Evolutionary conservation across 306 rosid species (phyloP), one percentile per base, ranked within the genome.

Genomic region (Notholithocarpus densiflorus): DNA sequence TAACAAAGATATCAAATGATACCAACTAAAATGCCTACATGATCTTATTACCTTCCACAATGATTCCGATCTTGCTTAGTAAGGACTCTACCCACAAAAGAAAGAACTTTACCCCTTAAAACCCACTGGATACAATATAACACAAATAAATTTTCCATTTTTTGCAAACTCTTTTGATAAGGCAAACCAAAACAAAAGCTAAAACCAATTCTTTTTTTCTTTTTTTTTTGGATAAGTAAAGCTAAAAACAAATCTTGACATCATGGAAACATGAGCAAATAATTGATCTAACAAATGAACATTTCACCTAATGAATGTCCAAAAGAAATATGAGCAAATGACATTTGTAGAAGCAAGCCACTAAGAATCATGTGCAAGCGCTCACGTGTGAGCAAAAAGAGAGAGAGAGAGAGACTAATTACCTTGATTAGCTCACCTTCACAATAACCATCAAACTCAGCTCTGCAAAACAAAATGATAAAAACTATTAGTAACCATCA

Each of bases 371-470:
- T 23, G 18, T 17, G 5, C 51, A 5, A 32, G 43, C 6, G 1
- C 72, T 66, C 15, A 0, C 8, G 4, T 19, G 52, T 9, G 45
- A 32, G 72, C 17, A 32, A 5, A 27, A 6, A 27, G 1, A 14
- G 1, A 12, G 21, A 17, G 32, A 20, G 72, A 73, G 69, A 56
- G 77, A 52, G 45, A 54, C 31, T 40, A 75, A 14, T 57, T 80
- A 94, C 97, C 93, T 92, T 92, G 81, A 92, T 80, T 56, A 89
- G 85, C 85, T 91, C 97, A 48, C 87, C 97, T 84, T 94, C 93
- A 45, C 94, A 92, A 80, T 90, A 92, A 76, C 97, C 97, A 73
- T 92, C 93, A 87, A 90, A 90, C 89, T 88, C 96, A 59, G 91
- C 92, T 68, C 97, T 94, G 97, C 74, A 87, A 43, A 57, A 77